Evolutionary conservation across 2,329 filamentous ascomycete genomes (phyloP).

Genomic region (Hortaea werneckii): DNA sequence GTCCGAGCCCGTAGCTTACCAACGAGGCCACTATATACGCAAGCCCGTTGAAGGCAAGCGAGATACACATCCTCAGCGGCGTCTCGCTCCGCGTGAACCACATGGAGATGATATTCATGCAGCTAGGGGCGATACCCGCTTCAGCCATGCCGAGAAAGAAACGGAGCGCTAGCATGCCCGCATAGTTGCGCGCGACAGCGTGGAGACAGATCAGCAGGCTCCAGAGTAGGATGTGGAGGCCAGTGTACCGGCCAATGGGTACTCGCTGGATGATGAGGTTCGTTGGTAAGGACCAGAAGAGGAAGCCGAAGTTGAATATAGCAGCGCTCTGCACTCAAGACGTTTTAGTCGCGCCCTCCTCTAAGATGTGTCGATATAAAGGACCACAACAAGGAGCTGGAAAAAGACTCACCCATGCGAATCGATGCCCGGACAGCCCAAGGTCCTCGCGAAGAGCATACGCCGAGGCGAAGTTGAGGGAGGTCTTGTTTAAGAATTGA

Average conservation of each 20-base stretch:
- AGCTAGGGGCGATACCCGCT: conserved; percentile 44
- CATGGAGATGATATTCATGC: conserved; percentile 41
- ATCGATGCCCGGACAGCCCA: no score
- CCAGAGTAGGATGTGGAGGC: conserved; percentile 8
- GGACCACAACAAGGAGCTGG: no score
- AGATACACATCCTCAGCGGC: background rate
- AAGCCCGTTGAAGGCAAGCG: background rate
- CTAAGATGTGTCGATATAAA: no score
- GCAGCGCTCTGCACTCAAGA: no score
- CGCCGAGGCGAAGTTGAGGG: no score
- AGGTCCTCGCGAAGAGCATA: no score
- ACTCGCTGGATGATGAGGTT: conserved; percentile 6
- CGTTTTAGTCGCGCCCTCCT: no score
- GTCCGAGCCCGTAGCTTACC: background rate
- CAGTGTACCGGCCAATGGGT: conserved; percentile 7
- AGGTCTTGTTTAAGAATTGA: no score
- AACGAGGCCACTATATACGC: conserved; percentile 3
- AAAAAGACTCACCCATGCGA: no score
- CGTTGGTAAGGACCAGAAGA: conserved; percentile 6
- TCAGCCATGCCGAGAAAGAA: conserved; percentile 49
- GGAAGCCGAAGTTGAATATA: conserved; percentile 7
- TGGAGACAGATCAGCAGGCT: conserved; percentile 28
- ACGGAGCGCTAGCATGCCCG: conserved; percentile 32
- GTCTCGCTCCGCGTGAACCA: conserved; percentile 10
- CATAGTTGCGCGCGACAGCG: conserved; percentile 27